Base-by-base conservation (phyloP, 306 rosid genomes). In the Vicia villosa region DNA sequence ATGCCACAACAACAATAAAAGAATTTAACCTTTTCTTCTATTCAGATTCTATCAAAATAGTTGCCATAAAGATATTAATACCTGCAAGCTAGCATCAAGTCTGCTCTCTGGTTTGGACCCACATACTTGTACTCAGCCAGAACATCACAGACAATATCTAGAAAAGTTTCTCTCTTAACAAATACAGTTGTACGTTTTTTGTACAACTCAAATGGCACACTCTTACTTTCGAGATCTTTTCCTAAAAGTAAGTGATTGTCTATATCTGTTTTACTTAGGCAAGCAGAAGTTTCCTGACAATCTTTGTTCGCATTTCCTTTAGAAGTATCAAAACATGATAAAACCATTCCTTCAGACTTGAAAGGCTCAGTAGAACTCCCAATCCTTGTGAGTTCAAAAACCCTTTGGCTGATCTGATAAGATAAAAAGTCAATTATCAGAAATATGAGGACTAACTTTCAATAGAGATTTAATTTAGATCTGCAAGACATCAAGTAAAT, bases 91-190 rank as follows among this genome's bases (percentile, higher is more conserved):
- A 94, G 70, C 45, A 79, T 62, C 74, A 94, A 75, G 83, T 94
- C 98, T 20, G 79, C 86, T 80, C 97, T 87, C 80, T 94, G 96
- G 81, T 88, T 90, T 66, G 97, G 96, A 75, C 98, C 95, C 72
- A 94, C 85, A 79, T 90, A 94, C 83, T 94, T 94, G 63, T 94
- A 94, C 78, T 88, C 89, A 43, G 98, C 84, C 82, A 90, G 57
- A 74, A 91, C 87, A 52, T 82, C 89, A 79, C 98, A 94, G 57
- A 87, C 93, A 80, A 90, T 79, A 60, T 88, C 84, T 56, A 94
- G 68, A 75, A 90, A 94, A 56, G 70, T 73, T 74, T 84, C 86
- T 78, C 96, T 84, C 28, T 70, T 63, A 26, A 94, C 80, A 47
- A 94, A 80, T 55, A 82, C 83, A 66, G 97, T 84, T 26, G 90